Percentiles rank a stretch among this genome's conserved stretches.
Conservation (phyloP, 2,329 filamentous ascomycete species). For the Stachybotrys echinatus region DNA sequence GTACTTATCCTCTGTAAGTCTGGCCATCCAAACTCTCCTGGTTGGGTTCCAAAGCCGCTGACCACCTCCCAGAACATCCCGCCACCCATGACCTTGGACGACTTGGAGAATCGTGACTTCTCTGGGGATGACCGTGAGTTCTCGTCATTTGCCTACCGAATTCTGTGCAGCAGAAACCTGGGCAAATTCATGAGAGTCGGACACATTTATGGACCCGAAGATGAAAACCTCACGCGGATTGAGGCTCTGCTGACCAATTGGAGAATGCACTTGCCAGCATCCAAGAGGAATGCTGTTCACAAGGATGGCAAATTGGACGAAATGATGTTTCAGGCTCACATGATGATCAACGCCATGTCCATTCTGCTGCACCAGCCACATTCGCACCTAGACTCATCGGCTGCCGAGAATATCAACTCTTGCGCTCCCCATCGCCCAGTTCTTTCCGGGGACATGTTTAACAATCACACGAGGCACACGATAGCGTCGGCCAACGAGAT, state of each 20-base stretch:
- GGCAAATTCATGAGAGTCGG: slow-evolving; percentile 65
- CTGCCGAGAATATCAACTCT: slow-evolving; percentile 53
- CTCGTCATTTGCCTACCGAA: slow-evolving; percentile 80
- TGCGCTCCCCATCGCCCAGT: slow-evolving; percentile 58
- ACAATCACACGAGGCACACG: slow-evolving; percentile 72
- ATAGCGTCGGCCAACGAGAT: slow-evolving; percentile 75
- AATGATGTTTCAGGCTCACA: slow-evolving; percentile 86
- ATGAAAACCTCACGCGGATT: slow-evolving; percentile 46
- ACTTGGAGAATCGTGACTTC: slow-evolving; percentile 75
- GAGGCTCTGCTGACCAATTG: slow-evolving; percentile 62
- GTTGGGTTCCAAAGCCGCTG: neutral
- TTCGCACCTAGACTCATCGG: slow-evolving; percentile 65
- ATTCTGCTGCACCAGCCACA: slow-evolving; percentile 77
- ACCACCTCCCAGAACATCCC: slow-evolving; percentile 44
- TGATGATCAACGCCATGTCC: slow-evolving; percentile 62
- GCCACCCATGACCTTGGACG: slow-evolving; percentile 57
- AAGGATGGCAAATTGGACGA: slow-evolving; percentile 73
- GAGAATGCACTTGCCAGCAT: slow-evolving; percentile 70
- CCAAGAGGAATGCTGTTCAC: slow-evolving; percentile 65
- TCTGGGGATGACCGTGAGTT: slow-evolving; percentile 64
- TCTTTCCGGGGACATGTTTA: slow-evolving; percentile 46
- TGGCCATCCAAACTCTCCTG: neutral
- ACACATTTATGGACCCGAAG: slow-evolving; percentile 44
- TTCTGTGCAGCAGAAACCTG: slow-evolving; percentile 74
- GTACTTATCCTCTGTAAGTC: slow-evolving; percentile 53